Evolutionary conservation across 768 basidiomycete species (phyloP).

Genomic region (Vararia minispora): DNA sequence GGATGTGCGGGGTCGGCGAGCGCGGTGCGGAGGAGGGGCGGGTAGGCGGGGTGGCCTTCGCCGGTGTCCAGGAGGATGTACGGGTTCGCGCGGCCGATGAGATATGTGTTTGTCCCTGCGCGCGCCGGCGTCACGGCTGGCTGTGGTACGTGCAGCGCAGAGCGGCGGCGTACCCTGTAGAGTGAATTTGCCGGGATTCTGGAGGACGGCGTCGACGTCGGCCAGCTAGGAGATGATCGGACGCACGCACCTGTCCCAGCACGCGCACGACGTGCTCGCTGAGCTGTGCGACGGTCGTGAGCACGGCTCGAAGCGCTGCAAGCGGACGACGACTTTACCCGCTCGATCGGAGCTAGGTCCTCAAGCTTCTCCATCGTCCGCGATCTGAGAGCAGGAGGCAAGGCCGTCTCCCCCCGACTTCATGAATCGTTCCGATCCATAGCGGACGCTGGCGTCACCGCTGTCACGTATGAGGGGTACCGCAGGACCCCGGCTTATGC

Average conservation of each 20-base stretch:
- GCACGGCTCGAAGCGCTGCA: conserved; percentile 1
- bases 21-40: conserved; percentile 51
- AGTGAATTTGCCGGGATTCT: conserved; percentile 88
- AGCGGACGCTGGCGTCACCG: too few relatives aligned
- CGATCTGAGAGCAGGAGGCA: too few relatives aligned
- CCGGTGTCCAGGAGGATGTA: conserved; percentile 79
- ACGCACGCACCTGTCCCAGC: conserved; percentile 55
- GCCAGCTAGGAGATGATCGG: neutral
- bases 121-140: neutral
- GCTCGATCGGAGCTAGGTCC: conserved; percentile 38
- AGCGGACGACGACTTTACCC: conserved; percentile 26
- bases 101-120: conserved; percentile 82
- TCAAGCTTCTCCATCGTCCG: conserved; percentile 39
- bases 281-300: conserved; percentile 31
- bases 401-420: too few relatives aligned
- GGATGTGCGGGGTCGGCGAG: conserved; percentile 33
- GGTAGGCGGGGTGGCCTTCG: conserved; percentile 60
- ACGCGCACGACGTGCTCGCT: conserved; percentile 58
- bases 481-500: too few relatives aligned
- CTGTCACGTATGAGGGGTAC: too few relatives aligned
- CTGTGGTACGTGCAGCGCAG: neutral
- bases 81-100: conserved; percentile 59
- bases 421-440: too few relatives aligned
- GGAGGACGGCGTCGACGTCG: conserved; percentile 1
- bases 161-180: conserved; percentile 48